Evolutionary conservation across 169 alveolate species (phyloP).

Genomic region (Plasmodium gaboni): DNA sequence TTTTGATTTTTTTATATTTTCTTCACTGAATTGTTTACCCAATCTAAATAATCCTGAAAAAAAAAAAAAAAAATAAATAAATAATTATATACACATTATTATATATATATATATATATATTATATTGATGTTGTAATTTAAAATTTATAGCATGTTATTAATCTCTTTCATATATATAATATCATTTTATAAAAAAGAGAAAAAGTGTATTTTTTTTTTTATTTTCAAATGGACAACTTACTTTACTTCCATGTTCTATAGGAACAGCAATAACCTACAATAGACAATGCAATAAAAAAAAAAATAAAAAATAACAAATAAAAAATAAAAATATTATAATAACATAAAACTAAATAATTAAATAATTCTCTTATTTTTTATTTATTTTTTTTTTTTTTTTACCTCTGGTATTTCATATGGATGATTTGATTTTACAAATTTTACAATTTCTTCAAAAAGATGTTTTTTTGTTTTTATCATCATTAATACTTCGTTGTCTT

Average conservation of each 20-base stretch:
- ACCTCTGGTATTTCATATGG: conserved; percentile 77
- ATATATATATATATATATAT: no score
- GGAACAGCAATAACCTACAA: conserved; percentile 71
- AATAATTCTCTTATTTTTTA: no score
- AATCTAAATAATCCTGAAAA: conserved; percentile 54
- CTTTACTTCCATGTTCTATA: conserved; percentile 61
- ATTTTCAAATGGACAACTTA: neutral
- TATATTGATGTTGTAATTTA: no score
- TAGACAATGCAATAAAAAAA: neutral
- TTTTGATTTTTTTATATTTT: neutral
- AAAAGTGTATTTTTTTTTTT: no score
- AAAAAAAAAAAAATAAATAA: neutral
- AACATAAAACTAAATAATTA: no score
- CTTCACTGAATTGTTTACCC: conserved; percentile 54
- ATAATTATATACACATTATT: no score
- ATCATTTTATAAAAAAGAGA: no score
- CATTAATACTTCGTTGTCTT: conserved; percentile 71
- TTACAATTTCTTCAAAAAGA: conserved; percentile 50
- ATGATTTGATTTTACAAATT: conserved; percentile 42
- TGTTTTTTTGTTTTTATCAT: conserved; percentile 74
- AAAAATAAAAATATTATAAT: neutral
- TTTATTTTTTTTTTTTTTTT: conserved; percentile 4
- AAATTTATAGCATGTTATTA: no score
- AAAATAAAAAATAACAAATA: conserved; percentile 1
- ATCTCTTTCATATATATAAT: no score